phyloP scores from a whole-genome alignment of 768 basidiomycete genomes.

The Mycena rosella region DNA sequence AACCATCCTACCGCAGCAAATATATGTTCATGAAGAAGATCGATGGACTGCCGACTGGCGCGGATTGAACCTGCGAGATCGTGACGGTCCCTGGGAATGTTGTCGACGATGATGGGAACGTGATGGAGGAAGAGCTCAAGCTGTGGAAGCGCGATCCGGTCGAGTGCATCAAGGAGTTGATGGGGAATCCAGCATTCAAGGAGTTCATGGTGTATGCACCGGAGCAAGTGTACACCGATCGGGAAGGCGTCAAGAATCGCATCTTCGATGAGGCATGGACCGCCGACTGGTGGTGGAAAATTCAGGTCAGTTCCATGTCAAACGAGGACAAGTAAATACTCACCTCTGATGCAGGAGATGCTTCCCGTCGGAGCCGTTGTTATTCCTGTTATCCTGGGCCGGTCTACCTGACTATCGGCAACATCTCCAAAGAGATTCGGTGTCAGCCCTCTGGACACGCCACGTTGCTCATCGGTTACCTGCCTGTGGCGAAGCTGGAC shows the following conservation, averaged over 20 bases:
- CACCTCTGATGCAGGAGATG: neutral
- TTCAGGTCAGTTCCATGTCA: conserved; percentile 40
- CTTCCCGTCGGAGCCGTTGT: neutral
- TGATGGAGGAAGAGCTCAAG: conserved; percentile 17
- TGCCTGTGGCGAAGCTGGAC: neutral
- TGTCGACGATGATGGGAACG: neutral
- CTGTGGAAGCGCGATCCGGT: conserved; percentile 31
- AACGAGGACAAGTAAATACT: too few species aligned
- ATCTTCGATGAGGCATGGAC: conserved; percentile 43
- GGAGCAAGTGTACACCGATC: conserved; percentile 31
- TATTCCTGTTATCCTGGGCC: neutral
- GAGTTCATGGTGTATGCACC: conserved; percentile 41
- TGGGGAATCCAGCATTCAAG: conserved; percentile 33
- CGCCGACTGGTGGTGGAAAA: conserved; percentile 6
- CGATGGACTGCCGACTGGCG: conserved; percentile 38
- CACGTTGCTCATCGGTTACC: neutral
- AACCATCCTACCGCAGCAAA: neutral
- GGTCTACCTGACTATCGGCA: neutral
- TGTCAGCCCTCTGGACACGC: neutral
- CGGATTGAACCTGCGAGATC: conserved; percentile 39
- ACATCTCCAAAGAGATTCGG: neutral
- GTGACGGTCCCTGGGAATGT: conserved; percentile 35
- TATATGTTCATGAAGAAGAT: conserved; percentile 14
- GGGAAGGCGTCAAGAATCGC: neutral
- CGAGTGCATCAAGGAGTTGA: conserved; percentile 38